Conservation (phyloP, 2,329 filamentous ascomycete genomes). For the Thielaviopsis populi region DNA sequence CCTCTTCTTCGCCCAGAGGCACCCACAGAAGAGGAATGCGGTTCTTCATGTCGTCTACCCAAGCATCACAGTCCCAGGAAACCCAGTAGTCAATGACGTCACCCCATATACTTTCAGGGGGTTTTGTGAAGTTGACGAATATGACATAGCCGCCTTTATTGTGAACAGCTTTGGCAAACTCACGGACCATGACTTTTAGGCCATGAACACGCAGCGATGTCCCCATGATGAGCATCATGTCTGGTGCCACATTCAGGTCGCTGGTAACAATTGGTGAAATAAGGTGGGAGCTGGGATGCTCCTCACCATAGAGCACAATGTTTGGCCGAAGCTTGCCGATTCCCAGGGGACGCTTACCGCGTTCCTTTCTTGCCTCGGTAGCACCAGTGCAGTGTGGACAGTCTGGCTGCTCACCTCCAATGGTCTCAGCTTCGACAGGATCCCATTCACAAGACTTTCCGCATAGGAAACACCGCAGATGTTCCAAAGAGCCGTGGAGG, state of each 20-base stretch:
- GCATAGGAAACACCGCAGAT: slow-evolving; percentile 49
- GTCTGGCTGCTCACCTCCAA: slow-evolving; percentile 50
- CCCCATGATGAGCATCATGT: slow-evolving; percentile 54
- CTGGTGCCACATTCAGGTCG: slow-evolving; percentile 48
- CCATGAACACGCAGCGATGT: slow-evolving; percentile 59
- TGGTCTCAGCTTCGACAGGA: slow-evolving; percentile 38
- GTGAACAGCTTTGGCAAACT: slow-evolving; percentile 58
- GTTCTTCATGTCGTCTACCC: slow-evolving; percentile 48
- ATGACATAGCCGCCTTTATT: slow-evolving; percentile 52
- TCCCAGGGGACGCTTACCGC: slow-evolving; percentile 50
- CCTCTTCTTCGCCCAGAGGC: slow-evolving; percentile 31
- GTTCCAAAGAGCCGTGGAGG: slow-evolving; percentile 52
- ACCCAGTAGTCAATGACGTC: slow-evolving; percentile 62
- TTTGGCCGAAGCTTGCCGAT: slow-evolving; percentile 55
- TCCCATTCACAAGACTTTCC: slow-evolving; percentile 45
- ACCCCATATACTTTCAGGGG: slow-evolving; percentile 56
- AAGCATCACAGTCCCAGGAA: slow-evolving; percentile 60
- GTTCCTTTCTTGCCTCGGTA: slow-evolving; percentile 46
- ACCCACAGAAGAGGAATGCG: slow-evolving; percentile 47
- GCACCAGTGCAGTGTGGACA: slow-evolving; percentile 51
- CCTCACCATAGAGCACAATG: slow-evolving; percentile 60
- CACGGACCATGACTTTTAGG: slow-evolving; percentile 52
- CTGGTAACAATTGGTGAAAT: slow-evolving; percentile 55
- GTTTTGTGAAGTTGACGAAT: slow-evolving; percentile 60
- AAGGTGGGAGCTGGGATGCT: slow-evolving; percentile 52